Conservation (phyloP, 2,329 filamentous ascomycete genomes). For the Paraphoma chrysanthemicola region DNA sequence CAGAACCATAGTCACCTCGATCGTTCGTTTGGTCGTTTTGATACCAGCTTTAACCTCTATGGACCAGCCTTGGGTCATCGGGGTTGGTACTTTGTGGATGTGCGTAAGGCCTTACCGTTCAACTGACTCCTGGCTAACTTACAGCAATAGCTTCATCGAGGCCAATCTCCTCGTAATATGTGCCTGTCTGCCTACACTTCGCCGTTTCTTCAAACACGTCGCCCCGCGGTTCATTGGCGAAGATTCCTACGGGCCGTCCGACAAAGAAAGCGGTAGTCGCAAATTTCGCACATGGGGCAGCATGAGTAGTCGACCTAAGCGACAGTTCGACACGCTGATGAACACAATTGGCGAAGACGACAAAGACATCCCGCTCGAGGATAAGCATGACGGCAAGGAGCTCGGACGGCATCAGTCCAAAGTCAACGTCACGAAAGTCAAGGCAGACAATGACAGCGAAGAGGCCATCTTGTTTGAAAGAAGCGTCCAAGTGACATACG, state of each 20-base stretch:
- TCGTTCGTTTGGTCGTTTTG: conserved; percentile 18
- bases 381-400: neutral
- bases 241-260: neutral
- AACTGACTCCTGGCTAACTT: neutral
- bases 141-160: conserved; percentile 43
- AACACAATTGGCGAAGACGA: conserved; percentile 10
- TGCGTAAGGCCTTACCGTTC: neutral
- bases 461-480: conserved; percentile 27
- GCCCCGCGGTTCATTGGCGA: conserved; percentile 34
- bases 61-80: conserved; percentile 23
- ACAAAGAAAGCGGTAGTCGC: neutral
- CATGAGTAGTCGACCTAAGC: conserved; percentile 15
- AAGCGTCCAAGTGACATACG: conserved; percentile 23
- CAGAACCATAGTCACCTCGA: conserved; percentile 21
- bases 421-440: conserved; percentile 3
- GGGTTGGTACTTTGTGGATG: conserved; percentile 17
- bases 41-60: conserved; percentile 18
- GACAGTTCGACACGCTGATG: conserved; percentile 22
- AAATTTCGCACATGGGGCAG: conserved; percentile 2
- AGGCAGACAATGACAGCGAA: conserved; percentile 20
- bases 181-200: conserved; percentile 50
- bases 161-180: conserved; percentile 53
- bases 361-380: conserved; percentile 13
- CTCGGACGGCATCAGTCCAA: neutral
- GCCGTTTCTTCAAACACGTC: conserved; percentile 50